Evolutionary conservation across 306 rosid genomes (phyloP), one percentile per base, ranked within the genome.

Genomic region (Cicer yamashitae): DNA sequence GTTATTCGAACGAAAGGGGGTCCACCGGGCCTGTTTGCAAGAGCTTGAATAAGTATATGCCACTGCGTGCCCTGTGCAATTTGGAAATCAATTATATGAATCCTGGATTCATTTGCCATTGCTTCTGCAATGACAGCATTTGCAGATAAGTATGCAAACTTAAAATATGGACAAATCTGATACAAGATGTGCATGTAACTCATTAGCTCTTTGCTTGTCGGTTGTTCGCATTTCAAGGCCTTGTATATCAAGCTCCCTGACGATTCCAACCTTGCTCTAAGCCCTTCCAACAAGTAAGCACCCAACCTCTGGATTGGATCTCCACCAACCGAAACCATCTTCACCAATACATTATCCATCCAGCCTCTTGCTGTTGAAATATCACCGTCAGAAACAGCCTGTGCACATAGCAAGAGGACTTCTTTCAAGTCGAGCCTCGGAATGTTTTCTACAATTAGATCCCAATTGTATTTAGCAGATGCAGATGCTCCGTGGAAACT

Each of bases 231-330:
- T 74, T 86, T 91, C 54, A 93, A 78, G 50, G 89, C 18, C 61
- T 84, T 93, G 92, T 91, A 93, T 82, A 93, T 93, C 61, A 68
- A 34, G 78, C 87, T 84, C 58, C 98, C 98, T 0, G 98, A 88
- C 71, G 83, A 82, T 72, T 91, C 97, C 87, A 89, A 77, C 88
- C 88, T 87, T 39, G 98, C 98, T 83, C 88, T 78, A 9, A 93
- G 91, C 73, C 98, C 98, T 81, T 93, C 98, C 89, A 91, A 79
- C 87, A 91, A 40, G 90, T 93, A 93, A 85, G 98, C 97, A 50
- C 98, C 93, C 76, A 93, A 39, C 58, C 98, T 84, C 64, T 93
- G 92, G 30, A 75, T 51, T 63, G 98, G 98, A 20, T 89, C 91
- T 30, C 98, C 97, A 37, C 83, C 67, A 66, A 93, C 90, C 0